phyloP scores from a whole-genome alignment of 768 basidiomycete genomes.

The Rhodotorula graminis region DNA sequence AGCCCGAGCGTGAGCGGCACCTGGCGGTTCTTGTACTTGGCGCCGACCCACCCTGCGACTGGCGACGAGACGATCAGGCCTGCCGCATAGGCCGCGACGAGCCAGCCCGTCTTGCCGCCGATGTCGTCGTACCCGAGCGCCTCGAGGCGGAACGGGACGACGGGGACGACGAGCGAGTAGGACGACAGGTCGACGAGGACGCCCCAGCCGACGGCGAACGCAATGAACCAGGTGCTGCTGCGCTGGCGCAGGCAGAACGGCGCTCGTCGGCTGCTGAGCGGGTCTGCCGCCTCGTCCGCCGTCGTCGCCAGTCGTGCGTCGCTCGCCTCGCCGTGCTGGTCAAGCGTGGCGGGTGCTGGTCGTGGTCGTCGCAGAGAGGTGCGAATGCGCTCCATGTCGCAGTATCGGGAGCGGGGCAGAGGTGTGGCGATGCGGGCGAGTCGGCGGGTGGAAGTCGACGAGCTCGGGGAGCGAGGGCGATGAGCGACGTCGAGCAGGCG shows the following conservation, averaged over 20 bases:
- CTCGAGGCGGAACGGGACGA: conserved; percentile 39
- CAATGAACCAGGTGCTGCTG: conserved; percentile 16
- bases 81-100: conserved; percentile 39
- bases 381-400: no score
- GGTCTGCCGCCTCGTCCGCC: no score
- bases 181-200: conserved; percentile 28
- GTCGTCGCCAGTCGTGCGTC: not conserved
- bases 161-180: conserved; percentile 31
- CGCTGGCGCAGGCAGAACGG: conserved; percentile 6
- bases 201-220: conserved; percentile 19
- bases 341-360: no score
- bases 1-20: conserved; percentile 29
- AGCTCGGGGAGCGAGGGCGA: no score
- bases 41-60: conserved; percentile 16
- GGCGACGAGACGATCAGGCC: conserved; percentile 38
- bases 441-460: no score
- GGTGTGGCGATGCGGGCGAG: no score
- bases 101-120: conserved; percentile 38
- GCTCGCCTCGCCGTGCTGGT: no score
- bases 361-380: no score
- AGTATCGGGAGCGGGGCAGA: no score
- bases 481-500: no score
- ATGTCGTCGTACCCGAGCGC: conserved; percentile 37
- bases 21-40: conserved; percentile 28
- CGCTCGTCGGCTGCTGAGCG: not conserved